phyloP scores from a whole-genome alignment of 1,139 yeast species.

The Lodderomyces pseudojiufengensis region DNA sequence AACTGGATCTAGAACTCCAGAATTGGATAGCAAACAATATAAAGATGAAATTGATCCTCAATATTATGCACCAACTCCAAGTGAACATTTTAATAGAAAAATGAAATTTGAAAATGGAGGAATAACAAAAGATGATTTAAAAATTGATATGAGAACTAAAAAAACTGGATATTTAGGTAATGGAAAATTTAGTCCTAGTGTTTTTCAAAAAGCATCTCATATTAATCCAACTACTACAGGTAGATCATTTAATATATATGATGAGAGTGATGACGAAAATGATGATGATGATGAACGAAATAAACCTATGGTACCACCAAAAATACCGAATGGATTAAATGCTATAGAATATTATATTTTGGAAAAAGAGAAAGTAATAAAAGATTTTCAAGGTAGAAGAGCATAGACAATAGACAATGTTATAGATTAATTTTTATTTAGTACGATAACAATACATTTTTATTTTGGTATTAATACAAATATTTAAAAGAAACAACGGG shows the following conservation, averaged over 20 bases:
- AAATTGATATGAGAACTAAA: constrained; percentile 23
- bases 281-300: constrained; percentile 13
- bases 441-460: constrained; percentile 1
- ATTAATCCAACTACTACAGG: constrained; percentile 8
- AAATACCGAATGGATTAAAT: constrained; percentile 49
- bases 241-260: constrained; percentile 1
- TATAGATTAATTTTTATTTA: neutral
- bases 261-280: constrained; percentile 17
- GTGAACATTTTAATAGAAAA: constrained; percentile 30
- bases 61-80: constrained; percentile 47
- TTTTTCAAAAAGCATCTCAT: constrained; percentile 26
- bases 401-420: constrained; percentile 9
- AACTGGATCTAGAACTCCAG: constrained; percentile 2
- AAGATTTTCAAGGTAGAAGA: constrained; percentile 43
- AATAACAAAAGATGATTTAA: constrained; percentile 19
- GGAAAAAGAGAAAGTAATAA: constrained; percentile 40
- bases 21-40: constrained; percentile 18
- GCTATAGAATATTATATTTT: constrained; percentile 46
- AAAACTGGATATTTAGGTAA: constrained; percentile 38
- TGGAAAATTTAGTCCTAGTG: constrained; percentile 42
- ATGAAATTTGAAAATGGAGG: constrained; percentile 23
- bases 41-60: constrained; percentile 42
- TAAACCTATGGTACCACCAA: constrained; percentile 51
- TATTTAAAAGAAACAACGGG: neutral
- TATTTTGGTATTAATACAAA: neutral